A percentile compares a stretch with the other conserved stretches of the same genome.
phyloP scores from a whole-genome alignment of 2,329 filamentous ascomycete genomes.

The Aspergillus luchuensis region DNA sequence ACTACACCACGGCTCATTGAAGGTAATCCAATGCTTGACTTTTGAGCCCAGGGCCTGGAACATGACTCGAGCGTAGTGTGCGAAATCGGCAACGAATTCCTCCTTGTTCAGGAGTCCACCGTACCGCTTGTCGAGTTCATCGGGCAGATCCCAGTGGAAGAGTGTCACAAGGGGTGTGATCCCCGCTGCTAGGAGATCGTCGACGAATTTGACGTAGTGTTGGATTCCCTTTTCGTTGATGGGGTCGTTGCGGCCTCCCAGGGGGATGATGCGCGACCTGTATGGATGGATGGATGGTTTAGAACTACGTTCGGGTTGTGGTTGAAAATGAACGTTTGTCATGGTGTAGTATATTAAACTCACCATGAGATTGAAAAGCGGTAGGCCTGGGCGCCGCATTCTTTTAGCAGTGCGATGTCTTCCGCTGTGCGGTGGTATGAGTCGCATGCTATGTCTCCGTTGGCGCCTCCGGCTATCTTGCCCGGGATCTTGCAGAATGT shows the following conservation, averaged over 20 bases:
- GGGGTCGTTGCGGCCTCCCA: constrained; percentile 80
- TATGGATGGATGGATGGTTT: not conserved
- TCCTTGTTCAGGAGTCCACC: constrained; percentile 77
- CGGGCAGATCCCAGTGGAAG: constrained; percentile 86
- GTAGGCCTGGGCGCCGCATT: constrained; percentile 72
- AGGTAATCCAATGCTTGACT: constrained; percentile 87
- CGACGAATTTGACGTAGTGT: constrained; percentile 77
- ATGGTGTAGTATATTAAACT: not conserved
- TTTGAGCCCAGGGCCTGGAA: constrained; percentile 72
- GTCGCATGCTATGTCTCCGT: constrained; percentile 78
- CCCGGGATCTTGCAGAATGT: constrained; percentile 78
- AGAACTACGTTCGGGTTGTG: not conserved
- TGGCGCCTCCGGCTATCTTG: constrained; percentile 77
- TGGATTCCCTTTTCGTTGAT: constrained; percentile 76
- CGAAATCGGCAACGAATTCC: constrained; percentile 81
- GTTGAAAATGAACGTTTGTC: too few relatives aligned
- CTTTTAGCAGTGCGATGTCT: constrained; percentile 76
- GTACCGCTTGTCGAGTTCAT: constrained; percentile 76
- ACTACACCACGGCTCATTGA: constrained; percentile 88
- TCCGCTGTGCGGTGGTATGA: constrained; percentile 78
- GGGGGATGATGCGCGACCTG: constrained; percentile 73
- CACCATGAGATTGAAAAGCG: constrained; percentile 80
- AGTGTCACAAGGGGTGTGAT: constrained; percentile 82
- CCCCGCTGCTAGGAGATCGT: constrained; percentile 73
- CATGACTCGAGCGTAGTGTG: constrained; percentile 73